Conservation (phyloP, 805 yeast species). For the Lipomyces spencermartinsiae region DNA sequence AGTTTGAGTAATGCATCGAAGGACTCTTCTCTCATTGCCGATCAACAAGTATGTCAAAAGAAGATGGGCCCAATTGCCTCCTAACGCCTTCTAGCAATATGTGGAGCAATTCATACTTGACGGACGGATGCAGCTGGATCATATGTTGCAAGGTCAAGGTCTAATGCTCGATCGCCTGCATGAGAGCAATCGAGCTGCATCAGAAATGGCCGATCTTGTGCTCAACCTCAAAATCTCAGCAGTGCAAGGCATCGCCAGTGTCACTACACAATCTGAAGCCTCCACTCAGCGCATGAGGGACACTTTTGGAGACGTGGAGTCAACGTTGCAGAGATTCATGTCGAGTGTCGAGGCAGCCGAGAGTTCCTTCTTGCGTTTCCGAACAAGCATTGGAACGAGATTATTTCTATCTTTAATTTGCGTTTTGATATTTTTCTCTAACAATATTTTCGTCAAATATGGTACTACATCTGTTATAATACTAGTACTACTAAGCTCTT, state of each 20-base stretch:
- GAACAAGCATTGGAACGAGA: neutral
- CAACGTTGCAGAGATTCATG: neutral
- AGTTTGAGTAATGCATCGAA: neutral
- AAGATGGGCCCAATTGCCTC: neutral
- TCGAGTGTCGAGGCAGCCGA: constrained; percentile 2
- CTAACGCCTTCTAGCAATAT: neutral
- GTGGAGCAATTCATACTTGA: neutral
- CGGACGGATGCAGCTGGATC: neutral
- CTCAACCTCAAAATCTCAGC: neutral
- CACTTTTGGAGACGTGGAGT: constrained; percentile 3
- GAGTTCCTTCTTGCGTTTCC: neutral
- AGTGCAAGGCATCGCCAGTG: neutral
- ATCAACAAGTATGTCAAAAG: neutral
- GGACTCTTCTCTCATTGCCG: neutral
- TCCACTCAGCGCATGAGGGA: neutral
- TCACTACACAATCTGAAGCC: constrained; percentile 6
- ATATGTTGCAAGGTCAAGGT: constrained; percentile 4
- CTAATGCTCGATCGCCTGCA: neutral
- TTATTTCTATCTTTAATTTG: neutral
- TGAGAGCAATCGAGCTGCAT: constrained; percentile 2
- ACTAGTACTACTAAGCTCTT: neutral
- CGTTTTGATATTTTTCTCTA: constrained; percentile 1
- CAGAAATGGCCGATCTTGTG: constrained; percentile 5
- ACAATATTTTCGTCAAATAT: neutral
- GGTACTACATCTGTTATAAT: neutral